Base-by-base conservation (phyloP, 1,284 basidiomycete genomes). In the Thecaphora frezii region DNA sequence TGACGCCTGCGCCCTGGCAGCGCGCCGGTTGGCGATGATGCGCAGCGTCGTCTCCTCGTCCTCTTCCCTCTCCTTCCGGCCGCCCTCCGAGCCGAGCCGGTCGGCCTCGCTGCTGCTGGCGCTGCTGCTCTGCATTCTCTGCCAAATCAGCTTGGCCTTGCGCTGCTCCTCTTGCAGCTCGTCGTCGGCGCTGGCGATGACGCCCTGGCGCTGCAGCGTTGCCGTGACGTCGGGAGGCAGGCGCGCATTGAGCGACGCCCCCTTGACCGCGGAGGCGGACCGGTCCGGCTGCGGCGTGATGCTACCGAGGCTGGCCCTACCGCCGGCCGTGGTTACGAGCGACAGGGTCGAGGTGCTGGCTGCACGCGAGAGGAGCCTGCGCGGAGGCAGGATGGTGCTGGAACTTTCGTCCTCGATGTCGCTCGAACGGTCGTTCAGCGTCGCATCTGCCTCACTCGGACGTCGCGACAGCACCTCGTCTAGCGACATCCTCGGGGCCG, bases 1-100 rank as follows among this genome's bases (percentile, higher is more conserved):
- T 14, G 40, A 33, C 5, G 70, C 66, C 36, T 66, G 58, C 9
- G 55, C 56, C 33, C 58, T 66, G 39, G 59, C 65, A 16, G 62
- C 66, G n/a, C 72, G 66, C 23, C 69, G 63, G 42, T 70, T 63
- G 18, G 74, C 74, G 19, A 75, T 63, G 26, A 66, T 51, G 19
- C 73, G 68, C 38, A 77, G 59, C 40, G 74, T 77, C 21, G 55
- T 59, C 54, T 77, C 74, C 45, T 77, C 74, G 46, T 77, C 74
- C 48, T 77, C 74, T 39, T 73, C 71, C 26, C 51, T 40, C 19
- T 58, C 60, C 21, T 55, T 46, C 39, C 28, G 46, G 16, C 59
- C 46, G 1, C 28, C 28, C 14, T 14, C 28, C 28, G 33, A 16
- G 18, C 18, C 12, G 12, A 36, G 12, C 33, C 33, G 33, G 28